These are phyloP conservation scores for Thielaviopsis musarum DNA, from an alignment of 2,329 filamentous ascomycete species.

Conservation along the genomic window DNA sequence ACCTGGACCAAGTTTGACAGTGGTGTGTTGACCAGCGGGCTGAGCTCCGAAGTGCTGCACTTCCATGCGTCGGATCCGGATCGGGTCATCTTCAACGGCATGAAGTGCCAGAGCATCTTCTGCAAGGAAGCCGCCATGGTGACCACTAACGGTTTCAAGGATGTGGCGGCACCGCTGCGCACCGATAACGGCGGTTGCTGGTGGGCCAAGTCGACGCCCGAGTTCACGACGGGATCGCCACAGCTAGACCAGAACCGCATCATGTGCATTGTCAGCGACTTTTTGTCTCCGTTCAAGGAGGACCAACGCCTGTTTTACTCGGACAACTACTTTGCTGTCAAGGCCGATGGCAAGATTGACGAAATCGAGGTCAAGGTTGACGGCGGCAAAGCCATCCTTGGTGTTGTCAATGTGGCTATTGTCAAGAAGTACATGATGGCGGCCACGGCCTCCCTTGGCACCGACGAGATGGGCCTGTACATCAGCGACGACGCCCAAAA, in stretches of 20 bases:
- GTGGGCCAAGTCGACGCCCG: constrained; percentile 65
- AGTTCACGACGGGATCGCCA: constrained; percentile 53
- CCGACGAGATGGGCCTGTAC: constrained; percentile 82
- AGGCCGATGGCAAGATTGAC: constrained; percentile 29
- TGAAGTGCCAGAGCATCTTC: constrained; percentile 46
- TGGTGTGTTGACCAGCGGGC: constrained; percentile 37
- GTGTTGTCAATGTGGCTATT: constrained; percentile 63
- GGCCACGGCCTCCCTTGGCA: constrained; percentile 61
- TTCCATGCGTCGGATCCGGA: constrained; percentile 77
- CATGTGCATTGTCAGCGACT: constrained; percentile 63
- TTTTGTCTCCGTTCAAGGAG: constrained; percentile 51
- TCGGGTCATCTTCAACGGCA: constrained; percentile 71
- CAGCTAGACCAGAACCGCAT: constrained; percentile 53
- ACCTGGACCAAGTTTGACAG: constrained; percentile 63
- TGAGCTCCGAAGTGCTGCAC: constrained; percentile 34
- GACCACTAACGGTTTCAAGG: constrained; percentile 72
- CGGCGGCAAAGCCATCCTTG: constrained; percentile 54
- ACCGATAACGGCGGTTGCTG: constrained; percentile 58
- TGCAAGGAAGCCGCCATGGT: constrained; percentile 53
- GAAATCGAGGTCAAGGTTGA: constrained; percentile 66
- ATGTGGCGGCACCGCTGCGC: constrained; percentile 45
- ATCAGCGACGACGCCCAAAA: constrained; percentile 66
- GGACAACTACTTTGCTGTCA: constrained; percentile 59
- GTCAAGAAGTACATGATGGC: constrained; percentile 80
- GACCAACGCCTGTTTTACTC: constrained; percentile 69